Evolutionary conservation across 257 asterid genomes (phyloP), one percentile per base, ranked within the genome.

Genomic region (Plantago major): DNA sequence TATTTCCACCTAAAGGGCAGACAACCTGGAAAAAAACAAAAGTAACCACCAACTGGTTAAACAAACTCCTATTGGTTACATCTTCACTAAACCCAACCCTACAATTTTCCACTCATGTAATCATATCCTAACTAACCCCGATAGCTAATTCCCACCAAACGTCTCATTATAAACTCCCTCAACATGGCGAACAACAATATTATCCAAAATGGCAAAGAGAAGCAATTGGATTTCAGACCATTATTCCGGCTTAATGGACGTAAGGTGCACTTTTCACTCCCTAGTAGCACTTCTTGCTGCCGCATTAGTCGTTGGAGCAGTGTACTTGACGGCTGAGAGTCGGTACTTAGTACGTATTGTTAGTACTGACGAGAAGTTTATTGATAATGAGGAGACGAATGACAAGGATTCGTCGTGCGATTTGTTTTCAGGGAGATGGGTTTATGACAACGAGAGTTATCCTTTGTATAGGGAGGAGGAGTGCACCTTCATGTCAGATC

Each of bases 401-500:
- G 50, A 12, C 6, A 50, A 30, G 10, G 14, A 46, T 37, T 43
- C 58, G 7, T 0, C 56, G 57, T 90, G 98, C 60, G 90, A 91
- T 66, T 65, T 84, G 74, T 86, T 82, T 74, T 82, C 89, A 0
- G 98, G 98, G n/a, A 76, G 69, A 73, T 91, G 98, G 96, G 87
- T 88, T 58, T 86, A 56, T 9, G 96, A 91, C 64, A 79, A 84
- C 53, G 70, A 61, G 67, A 80, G 94, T 0, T 74, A 83, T 44
- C 96, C 98, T 13, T 61, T 91, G 75, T 91, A 88, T 67, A 78
- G 61, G 22, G 95, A 81, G 66, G 81, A 78, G 18, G 84, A 86
- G 61, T 91, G 98, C 68, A 84, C 88, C 37, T 91, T 78, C 72
- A 86, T 91, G 98, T 91, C 98, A 7, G 96, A 91, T 66, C 98